Evolutionary conservation across 2,329 filamentous ascomycete genomes (phyloP), one percentile per base, ranked within the genome.

Genomic region (Drechslera avenae): DNA sequence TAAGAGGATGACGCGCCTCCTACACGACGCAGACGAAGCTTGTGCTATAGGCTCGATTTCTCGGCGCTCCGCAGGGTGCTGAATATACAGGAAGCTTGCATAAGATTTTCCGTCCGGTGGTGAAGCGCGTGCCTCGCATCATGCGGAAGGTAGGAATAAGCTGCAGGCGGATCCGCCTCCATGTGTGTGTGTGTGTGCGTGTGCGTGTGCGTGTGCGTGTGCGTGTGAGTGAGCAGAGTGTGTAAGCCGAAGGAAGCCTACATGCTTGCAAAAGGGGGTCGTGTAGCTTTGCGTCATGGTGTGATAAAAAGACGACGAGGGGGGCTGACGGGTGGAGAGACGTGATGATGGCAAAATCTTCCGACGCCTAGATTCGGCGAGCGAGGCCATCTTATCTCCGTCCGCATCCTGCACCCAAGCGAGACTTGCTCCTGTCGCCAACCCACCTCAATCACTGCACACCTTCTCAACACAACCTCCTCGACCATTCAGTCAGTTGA

Each of bases 241-340:
- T 39, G 47, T 66, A 65, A 69, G 67, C 67, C 66, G 66, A 66
- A 61, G 62, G 54, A 69, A 68, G 60, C 67, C 66, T 60, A 30
- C 33, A 17, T 46, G 47, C 46, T 26, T 21, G 9, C 21, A 16
- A 36, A 54, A 30, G 26, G 42, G 28, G 31, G 41, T 39, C 39
- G 53, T 39, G 35, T 50, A 14, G 42, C 48, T 58, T 58, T 39
- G 56, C 45, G 56, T 49, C 44, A 63, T 64, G 63, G 56, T 52
- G 61, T 64, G 58, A 63, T 56, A 18, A 17, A 53, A 44, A 39
- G 41, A 51, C 44, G 30, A 51, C 45, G 54, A 26, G 50, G 44
- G 54, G 51, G 43, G 40, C 40, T 54, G 52, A 41, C 32, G 51
- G 48, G 54, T 52, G 48, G 40, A 37, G 46, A 40, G 35, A 12